Percentiles rank a stretch among this genome's conserved stretches.
Evolutionary conservation across 768 basidiomycete species (phyloP).

Genomic region (Russula sp.): DNA sequence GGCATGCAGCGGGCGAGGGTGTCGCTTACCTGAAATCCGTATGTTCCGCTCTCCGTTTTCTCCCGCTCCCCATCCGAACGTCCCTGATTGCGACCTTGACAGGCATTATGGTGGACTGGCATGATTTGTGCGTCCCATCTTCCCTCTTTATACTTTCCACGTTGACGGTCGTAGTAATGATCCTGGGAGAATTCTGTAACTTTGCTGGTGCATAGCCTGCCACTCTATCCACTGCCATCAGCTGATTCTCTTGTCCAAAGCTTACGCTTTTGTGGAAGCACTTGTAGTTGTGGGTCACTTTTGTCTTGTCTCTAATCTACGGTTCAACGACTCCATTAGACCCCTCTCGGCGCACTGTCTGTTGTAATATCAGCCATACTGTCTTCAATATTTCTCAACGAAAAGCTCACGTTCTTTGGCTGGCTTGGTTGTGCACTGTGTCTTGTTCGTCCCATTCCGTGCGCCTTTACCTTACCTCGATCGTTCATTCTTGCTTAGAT

Average conservation of each 20-base stretch:
- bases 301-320: slow-evolving; percentile 3
- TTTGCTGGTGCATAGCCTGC: slow-evolving; percentile 56
- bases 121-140: slow-evolving; percentile 62
- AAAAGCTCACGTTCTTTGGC: slow-evolving; percentile 90
- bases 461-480: background rate
- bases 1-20: slow-evolving; percentile 72
- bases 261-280: slow-evolving; percentile 86
- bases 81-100: slow-evolving; percentile 4
- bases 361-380: slow-evolving; percentile 93
- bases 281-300: slow-evolving; percentile 70
- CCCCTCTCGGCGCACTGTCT: slow-evolving; percentile 91
- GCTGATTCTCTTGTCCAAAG: slow-evolving; percentile 30
- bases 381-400: slow-evolving; percentile 89
- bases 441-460: slow-evolving; percentile 49
- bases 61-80: background rate
- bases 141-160: background rate
- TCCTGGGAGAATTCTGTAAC: slow-evolving; percentile 82
- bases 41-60: slow-evolving; percentile 28
- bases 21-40: slow-evolving; percentile 94
- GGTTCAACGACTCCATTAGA: slow-evolving; percentile 36
- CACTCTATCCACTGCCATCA: slow-evolving; percentile 22
- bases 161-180: slow-evolving; percentile 59
- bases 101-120: slow-evolving; percentile 91
- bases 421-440: slow-evolving; percentile 93
- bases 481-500: slow-evolving; percentile 37